phyloP scores from a whole-genome alignment of 768 basidiomycete species.

The Chalciporus piperatus region DNA sequence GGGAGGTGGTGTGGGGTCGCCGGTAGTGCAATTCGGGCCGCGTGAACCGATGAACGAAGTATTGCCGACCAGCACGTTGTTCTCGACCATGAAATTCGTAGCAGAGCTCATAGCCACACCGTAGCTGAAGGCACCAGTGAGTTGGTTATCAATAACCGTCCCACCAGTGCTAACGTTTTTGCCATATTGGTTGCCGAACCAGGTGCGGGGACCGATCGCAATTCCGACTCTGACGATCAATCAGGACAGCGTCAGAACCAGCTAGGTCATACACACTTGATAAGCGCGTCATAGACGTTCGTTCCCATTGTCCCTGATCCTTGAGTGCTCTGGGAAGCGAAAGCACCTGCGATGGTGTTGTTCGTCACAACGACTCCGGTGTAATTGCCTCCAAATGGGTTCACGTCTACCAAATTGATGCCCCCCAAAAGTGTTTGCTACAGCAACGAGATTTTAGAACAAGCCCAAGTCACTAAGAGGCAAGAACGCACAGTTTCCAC shows the following conservation, averaged over 20 bases:
- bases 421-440: slow-evolving; percentile 72
- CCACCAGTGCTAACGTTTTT: slow-evolving; percentile 56
- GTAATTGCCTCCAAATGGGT: slow-evolving; percentile 67
- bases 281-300: slow-evolving; percentile 58
- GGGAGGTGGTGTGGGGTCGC: slow-evolving; percentile 49
- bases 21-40: slow-evolving; percentile 60
- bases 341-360: slow-evolving; percentile 68
- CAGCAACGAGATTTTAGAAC: neutral
- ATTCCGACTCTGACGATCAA: slow-evolving; percentile 65
- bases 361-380: slow-evolving; percentile 61
- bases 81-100: slow-evolving; percentile 61
- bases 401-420: slow-evolving; percentile 75
- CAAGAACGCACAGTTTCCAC: slow-evolving; percentile 52
- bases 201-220: slow-evolving; percentile 72
- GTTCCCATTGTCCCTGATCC: slow-evolving; percentile 46
- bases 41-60: slow-evolving; percentile 71
- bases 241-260: slow-evolving; percentile 6
- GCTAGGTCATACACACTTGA: slow-evolving; percentile 53
- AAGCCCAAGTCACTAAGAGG: neutral
- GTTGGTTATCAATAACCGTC: slow-evolving; percentile 51
- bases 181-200: slow-evolving; percentile 62
- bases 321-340: slow-evolving; percentile 47
- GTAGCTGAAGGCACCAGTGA: slow-evolving; percentile 71
- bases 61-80: slow-evolving; percentile 62
- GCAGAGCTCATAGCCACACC: slow-evolving; percentile 67